Conservation (phyloP, 2,329 filamentous ascomycete genomes). For the Ramichloridium luteum region DNA sequence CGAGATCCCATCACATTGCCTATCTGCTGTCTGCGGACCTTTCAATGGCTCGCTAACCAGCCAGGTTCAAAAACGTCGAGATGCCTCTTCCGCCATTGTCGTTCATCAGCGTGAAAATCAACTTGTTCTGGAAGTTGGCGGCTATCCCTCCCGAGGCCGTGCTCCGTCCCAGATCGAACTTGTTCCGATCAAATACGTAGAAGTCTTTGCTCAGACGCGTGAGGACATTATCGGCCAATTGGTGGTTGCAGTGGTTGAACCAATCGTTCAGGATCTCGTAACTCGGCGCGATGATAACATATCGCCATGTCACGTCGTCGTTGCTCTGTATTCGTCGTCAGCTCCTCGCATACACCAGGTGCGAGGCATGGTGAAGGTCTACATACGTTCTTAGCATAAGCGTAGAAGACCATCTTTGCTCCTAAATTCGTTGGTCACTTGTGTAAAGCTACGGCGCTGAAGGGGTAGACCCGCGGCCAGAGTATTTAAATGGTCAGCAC, state of each 20-base stretch:
- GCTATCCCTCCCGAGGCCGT: neutral
- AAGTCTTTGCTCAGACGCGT: neutral
- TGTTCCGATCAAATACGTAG: neutral
- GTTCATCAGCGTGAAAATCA: neutral
- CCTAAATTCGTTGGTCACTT: no score
- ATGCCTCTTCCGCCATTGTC: neutral
- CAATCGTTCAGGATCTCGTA: neutral
- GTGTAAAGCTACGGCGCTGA: no score
- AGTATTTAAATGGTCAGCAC: no score
- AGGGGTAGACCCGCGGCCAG: no score
- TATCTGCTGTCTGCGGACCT: no score
- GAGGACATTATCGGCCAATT: neutral
- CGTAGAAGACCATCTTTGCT: slow-evolving; percentile 1
- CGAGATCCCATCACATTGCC: no score
- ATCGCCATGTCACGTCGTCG: neutral
- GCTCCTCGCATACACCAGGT: neutral
- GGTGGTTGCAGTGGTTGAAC: neutral
- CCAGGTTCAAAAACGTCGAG: neutral
- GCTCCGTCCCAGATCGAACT: neutral
- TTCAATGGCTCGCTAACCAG: no score
- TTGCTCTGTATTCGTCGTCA: neutral
- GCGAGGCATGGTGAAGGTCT: neutral
- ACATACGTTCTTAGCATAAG: slow-evolving; percentile 1
- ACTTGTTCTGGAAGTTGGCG: neutral
- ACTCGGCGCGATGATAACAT: neutral